Evolutionary conservation across 2,329 filamentous ascomycete species (phyloP).

Genomic region (Coniella lustricola): DNA sequence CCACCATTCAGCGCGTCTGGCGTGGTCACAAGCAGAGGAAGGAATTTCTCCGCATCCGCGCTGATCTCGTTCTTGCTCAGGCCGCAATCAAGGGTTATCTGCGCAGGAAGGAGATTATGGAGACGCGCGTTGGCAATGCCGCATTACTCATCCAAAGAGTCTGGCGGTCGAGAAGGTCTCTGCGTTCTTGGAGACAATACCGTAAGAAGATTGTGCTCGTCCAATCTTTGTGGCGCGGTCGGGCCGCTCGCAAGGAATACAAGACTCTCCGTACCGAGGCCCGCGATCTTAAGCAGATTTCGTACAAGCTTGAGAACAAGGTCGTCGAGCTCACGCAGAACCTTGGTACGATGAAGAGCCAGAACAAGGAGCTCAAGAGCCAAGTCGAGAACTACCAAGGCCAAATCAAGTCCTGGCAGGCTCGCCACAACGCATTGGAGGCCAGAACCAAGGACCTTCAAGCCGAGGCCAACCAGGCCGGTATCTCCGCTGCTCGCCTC

Average conservation of each 20-base stretch:
- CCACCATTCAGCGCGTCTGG: conserved; percentile 93
- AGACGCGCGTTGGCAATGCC: conserved; percentile 88
- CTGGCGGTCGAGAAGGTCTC: conserved; percentile 74
- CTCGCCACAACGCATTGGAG: conserved; percentile 82
- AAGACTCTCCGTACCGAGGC: conserved; percentile 91
- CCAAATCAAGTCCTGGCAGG: conserved; percentile 95
- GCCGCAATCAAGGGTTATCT: conserved; percentile 88
- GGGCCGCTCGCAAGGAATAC: conserved; percentile 71
- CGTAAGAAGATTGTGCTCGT: conserved; percentile 83
- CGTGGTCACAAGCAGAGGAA: conserved; percentile 85
- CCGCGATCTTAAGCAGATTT: conserved; percentile 97
- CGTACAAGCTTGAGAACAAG: conserved; percentile 99
- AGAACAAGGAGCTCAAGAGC: conserved; percentile 82
- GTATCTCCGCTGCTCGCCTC: conserved; percentile 85
- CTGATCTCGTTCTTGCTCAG: conserved; percentile 81
- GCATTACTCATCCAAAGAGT: conserved; percentile 83
- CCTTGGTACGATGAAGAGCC: conserved; percentile 82
- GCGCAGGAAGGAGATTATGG: conserved; percentile 83
- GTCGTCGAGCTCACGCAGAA: conserved; percentile 96
- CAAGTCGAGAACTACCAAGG: conserved; percentile 95
- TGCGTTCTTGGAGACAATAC: conserved; percentile 80
- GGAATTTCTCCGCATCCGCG: conserved; percentile 68
- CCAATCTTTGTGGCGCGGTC: conserved; percentile 90
- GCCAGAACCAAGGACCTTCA: conserved; percentile 88
- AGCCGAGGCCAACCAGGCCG: conserved; percentile 93